Base-by-base conservation (phyloP, 306 rosid species). In the Leucaena leucocephala region DNA sequence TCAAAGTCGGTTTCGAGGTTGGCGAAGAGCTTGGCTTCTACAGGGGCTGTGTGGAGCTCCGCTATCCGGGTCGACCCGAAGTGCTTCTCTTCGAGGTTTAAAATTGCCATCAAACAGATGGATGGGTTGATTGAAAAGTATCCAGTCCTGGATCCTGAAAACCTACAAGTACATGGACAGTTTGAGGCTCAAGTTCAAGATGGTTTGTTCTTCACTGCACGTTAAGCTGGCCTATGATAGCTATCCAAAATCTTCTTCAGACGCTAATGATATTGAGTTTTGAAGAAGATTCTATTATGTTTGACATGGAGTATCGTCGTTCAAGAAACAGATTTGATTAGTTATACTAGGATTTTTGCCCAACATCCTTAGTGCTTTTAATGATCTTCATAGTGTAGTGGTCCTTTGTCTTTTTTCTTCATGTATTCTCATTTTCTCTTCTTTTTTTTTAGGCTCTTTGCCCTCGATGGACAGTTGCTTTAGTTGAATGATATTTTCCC, bases 1-100 rank as follows among this genome's bases (percentile, higher is more conserved):
- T 91, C 8, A 92, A 90, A 59, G 71, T 78, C 34, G 98, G 97
- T 2, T 94, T 94, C 74, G 91, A 94, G 88, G 81, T 80, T 8
- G 97, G 94, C 5, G 93, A 94, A 79, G 94, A 92, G 66, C 82
- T 95, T 3, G 96, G 98, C 2, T 88, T 95, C 87, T 92, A 92
- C 84, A 63, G 79, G 61, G 96, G 98, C 44, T 93, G 89, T 74
- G 83, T 92, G 98, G 97, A 87, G 35, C 80, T 87, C 89, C 0
- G 91, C 77, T 0, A 78, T 90, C 48, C 88, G 57, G 80, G 71
- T 84, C 6, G 92, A 92, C 64, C 89, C 87, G 7, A 70, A 81
- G 2, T 84, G 62, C 34, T 90, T 89, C 81, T 86, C 96, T 11
- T 8, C 78, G 6, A 84, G 98, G 76, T 85, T 88, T 49, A 85